These are phyloP conservation scores for Skeletonema grethae DNA, from an alignment of 108 stramenopile genomes.

Conservation along the genomic window DNA sequence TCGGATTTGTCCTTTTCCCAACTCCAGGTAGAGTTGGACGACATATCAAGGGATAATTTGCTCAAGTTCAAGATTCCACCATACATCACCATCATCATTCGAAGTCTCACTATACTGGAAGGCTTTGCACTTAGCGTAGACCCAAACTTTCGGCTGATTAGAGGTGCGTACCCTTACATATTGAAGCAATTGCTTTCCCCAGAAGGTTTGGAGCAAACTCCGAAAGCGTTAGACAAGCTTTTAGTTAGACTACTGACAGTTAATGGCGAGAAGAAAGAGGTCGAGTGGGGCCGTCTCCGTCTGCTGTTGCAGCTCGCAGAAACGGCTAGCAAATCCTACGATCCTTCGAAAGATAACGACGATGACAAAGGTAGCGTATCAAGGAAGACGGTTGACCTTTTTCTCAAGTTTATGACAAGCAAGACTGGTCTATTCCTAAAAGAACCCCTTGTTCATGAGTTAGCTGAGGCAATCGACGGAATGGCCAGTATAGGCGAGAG, in stretches of 20 bases:
- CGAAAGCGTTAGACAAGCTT: slow-evolving; percentile 69
- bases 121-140: slow-evolving; percentile 90
- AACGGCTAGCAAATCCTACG: slow-evolving; percentile 71
- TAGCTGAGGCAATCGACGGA: slow-evolving; percentile 84
- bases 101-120: slow-evolving; percentile 90
- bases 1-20: slow-evolving; percentile 86
- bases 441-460: slow-evolving; percentile 82
- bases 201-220: slow-evolving; percentile 57
- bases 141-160: slow-evolving; percentile 85
- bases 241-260: slow-evolving; percentile 73
- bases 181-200: slow-evolving; percentile 70
- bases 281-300: slow-evolving; percentile 60
- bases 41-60: slow-evolving; percentile 76
- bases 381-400: slow-evolving; percentile 78
- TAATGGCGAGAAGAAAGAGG: slow-evolving; percentile 63
- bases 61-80: slow-evolving; percentile 86
- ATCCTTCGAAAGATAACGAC: slow-evolving; percentile 58
- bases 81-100: slow-evolving; percentile 90
- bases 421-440: slow-evolving; percentile 82
- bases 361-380: slow-evolving; percentile 61
- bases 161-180: slow-evolving; percentile 95
- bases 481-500: slow-evolving; percentile 87
- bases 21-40: slow-evolving; percentile 83
- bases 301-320: slow-evolving; percentile 76
- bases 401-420: slow-evolving; percentile 80